phyloP scores from a whole-genome alignment of 2,329 filamentous ascomycete species.

The Aspergillus awamori region DNA sequence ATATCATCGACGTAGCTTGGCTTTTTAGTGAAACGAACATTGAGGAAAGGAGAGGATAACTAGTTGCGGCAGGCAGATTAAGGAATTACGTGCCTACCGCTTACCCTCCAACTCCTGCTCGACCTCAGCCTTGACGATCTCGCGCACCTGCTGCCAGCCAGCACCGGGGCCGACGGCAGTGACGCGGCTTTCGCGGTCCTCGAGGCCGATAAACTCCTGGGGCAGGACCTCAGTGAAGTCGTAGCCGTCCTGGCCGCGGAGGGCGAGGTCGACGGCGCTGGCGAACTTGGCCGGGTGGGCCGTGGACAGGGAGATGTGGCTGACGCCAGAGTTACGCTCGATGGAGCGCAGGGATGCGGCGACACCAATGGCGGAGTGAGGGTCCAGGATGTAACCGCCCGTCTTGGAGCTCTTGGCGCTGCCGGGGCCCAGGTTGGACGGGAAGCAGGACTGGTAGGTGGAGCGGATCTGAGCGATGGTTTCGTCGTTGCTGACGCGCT shows the following conservation, averaged over 20 bases:
- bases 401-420: slow-evolving; percentile 43
- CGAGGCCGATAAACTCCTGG: slow-evolving; percentile 76
- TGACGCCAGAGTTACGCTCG: slow-evolving; percentile 52
- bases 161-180: slow-evolving; percentile 64
- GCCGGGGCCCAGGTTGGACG: slow-evolving; percentile 42
- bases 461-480: slow-evolving; percentile 68
- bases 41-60: slow-evolving; percentile 35
- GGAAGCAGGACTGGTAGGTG: slow-evolving; percentile 60
- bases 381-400: slow-evolving; percentile 81
- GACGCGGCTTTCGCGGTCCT: slow-evolving; percentile 74
- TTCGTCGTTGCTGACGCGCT: slow-evolving; percentile 66
- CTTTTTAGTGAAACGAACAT: not conserved
- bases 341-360: slow-evolving; percentile 73
- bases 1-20: slow-evolving; percentile 3
- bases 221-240: slow-evolving; percentile 79
- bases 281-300: slow-evolving; percentile 96
- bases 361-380: slow-evolving; percentile 87
- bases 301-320: slow-evolving; percentile 85
- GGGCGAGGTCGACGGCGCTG: slow-evolving; percentile 76
- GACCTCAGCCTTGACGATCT: slow-evolving; percentile 75
- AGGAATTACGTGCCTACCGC: slow-evolving; percentile 16
- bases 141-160: slow-evolving; percentile 73
- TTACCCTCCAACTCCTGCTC: slow-evolving; percentile 45
- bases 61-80: not conserved
- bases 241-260: slow-evolving; percentile 72